A percentile compares a stretch with the other conserved stretches of the same genome.
These are phyloP conservation scores for Mycena haematopus DNA, from an alignment of 768 basidiomycete genomes.

Conservation along the genomic window DNA sequence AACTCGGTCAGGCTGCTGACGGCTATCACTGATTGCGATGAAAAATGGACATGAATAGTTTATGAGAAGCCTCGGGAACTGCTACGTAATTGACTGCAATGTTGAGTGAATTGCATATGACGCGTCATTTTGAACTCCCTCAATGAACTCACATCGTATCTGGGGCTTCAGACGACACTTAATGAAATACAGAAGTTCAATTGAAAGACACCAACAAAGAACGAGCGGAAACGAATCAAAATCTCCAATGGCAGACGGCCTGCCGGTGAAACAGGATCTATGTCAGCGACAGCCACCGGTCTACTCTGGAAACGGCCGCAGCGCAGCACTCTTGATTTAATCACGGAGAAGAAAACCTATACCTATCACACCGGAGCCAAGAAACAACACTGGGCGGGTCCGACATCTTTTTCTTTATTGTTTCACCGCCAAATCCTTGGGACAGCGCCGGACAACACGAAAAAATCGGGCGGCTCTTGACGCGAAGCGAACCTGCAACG, in stretches of 20 bases:
- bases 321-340: neutral
- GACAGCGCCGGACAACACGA: neutral
- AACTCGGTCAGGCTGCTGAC: neutral
- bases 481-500: constrained; percentile 6
- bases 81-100: neutral
- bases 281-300: constrained; percentile 12
- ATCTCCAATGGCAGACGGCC: neutral
- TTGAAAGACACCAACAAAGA: too few species aligned
- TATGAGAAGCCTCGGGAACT: neutral
- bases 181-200: neutral
- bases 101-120: neutral
- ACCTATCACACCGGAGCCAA: constrained; percentile 23
- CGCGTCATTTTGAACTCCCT: neutral
- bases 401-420: neutral
- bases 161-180: neutral
- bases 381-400: neutral
- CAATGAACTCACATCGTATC: neutral
- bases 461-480: neutral
- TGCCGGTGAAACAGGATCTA: constrained; percentile 6
- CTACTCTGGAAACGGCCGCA: neutral
- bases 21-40: constrained; percentile 21
- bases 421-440: constrained; percentile 23
- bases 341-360: too few species aligned
- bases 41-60: constrained; percentile 8
- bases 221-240: neutral